These are phyloP conservation scores for Pezicula radicicola DNA, from an alignment of 2,329 filamentous ascomycete genomes.

Conservation along the genomic window DNA sequence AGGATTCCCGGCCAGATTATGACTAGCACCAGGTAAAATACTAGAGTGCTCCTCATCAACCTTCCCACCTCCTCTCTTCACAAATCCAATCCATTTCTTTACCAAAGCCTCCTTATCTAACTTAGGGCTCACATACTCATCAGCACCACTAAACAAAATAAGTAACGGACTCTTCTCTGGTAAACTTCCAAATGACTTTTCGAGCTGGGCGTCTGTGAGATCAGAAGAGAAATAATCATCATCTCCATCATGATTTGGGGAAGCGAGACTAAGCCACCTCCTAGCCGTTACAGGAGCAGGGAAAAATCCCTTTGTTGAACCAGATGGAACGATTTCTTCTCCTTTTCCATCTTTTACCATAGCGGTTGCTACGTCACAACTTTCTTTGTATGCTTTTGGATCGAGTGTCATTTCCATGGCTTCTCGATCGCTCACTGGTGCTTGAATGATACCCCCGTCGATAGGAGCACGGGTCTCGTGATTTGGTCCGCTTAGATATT, in stretches of 20 bases:
- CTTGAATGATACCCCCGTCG: slow-evolving; percentile 64
- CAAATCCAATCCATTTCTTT: slow-evolving; percentile 42
- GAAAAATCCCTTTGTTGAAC: slow-evolving; percentile 23
- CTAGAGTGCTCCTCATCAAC: slow-evolving; percentile 47
- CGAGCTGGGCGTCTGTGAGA: slow-evolving; percentile 46
- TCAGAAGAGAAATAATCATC: slow-evolving; percentile 71
- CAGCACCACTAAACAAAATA: slow-evolving; percentile 46
- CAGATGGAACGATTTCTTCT: slow-evolving; percentile 40
- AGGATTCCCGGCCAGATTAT: slow-evolving; percentile 46
- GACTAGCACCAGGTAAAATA: slow-evolving; percentile 44
- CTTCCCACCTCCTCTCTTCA: slow-evolving; percentile 38
- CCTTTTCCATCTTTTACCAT: slow-evolving; percentile 39
- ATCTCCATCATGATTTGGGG: slow-evolving; percentile 50
- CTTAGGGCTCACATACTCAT: slow-evolving; percentile 45
- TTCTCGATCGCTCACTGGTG: slow-evolving; percentile 62
- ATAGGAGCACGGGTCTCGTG: slow-evolving; percentile 38
- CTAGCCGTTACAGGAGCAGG: slow-evolving; percentile 49
- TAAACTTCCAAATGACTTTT: slow-evolving; percentile 54
- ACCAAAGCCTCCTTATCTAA: slow-evolving; percentile 47
- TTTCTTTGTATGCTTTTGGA: slow-evolving; percentile 29
- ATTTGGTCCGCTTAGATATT: slow-evolving; percentile 49
- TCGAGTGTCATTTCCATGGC: slow-evolving; percentile 38
- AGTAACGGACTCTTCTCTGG: slow-evolving; percentile 38
- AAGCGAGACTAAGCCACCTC: slow-evolving; percentile 56
- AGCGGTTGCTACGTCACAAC: slow-evolving; percentile 34